phyloP scores from a whole-genome alignment of 2,329 filamentous ascomycete genomes.

The Nemania abortiva region DNA sequence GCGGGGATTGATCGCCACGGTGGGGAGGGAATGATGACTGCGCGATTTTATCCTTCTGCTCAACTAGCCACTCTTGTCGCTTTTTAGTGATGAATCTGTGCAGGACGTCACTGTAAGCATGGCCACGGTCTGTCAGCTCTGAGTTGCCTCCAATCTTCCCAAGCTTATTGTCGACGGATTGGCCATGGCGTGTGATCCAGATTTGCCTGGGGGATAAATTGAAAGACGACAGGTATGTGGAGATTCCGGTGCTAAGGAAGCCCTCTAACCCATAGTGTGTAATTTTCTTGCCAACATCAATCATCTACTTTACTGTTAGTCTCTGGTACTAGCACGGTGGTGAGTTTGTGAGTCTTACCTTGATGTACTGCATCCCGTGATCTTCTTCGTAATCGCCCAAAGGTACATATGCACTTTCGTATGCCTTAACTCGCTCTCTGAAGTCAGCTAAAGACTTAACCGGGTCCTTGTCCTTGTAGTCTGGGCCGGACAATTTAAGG shows the following conservation, averaged over 20 bases:
- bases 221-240: slow-evolving; percentile 96
- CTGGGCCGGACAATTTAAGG: slow-evolving; percentile 92
- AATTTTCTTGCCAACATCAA: slow-evolving; percentile 95
- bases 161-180: slow-evolving; percentile 86
- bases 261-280: slow-evolving; percentile 91
- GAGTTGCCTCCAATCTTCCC: slow-evolving; percentile 93
- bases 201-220: slow-evolving; percentile 96
- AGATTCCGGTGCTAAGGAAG: slow-evolving; percentile 91
- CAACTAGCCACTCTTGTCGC: slow-evolving; percentile 82
- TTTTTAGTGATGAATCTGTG: slow-evolving; percentile 87
- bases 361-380: slow-evolving; percentile 92
- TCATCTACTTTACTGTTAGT: slow-evolving; percentile 71
- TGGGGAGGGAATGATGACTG: slow-evolving; percentile 88
- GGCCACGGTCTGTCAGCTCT: slow-evolving; percentile 82
- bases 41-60: slow-evolving; percentile 82
- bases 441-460: slow-evolving; percentile 87
- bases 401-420: slow-evolving; percentile 93
- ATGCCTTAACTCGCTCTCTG: slow-evolving; percentile 89
- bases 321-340: background rate
- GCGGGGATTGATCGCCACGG: slow-evolving; percentile 91
- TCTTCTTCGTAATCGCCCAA: slow-evolving; percentile 92
- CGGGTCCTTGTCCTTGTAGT: slow-evolving; percentile 95
- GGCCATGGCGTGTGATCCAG: slow-evolving; percentile 96
- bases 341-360: slow-evolving; percentile 58
- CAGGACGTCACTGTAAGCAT: slow-evolving; percentile 81